phyloP scores from a whole-genome alignment of 805 yeast genomes.

The Komagataella pastoris region DNA sequence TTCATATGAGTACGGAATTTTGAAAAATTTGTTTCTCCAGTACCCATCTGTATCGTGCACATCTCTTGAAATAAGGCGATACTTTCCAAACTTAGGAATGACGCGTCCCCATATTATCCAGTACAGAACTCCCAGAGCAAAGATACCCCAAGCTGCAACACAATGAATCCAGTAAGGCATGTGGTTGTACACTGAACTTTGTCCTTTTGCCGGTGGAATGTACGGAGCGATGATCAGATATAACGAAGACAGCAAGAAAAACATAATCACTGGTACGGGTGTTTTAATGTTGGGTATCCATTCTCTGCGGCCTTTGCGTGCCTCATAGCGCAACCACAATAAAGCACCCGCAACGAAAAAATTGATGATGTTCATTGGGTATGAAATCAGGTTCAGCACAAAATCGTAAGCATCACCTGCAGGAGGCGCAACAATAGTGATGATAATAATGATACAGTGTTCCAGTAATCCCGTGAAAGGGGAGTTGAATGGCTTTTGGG shows the following conservation, averaged over 20 bases:
- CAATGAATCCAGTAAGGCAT: slow-evolving; percentile 58
- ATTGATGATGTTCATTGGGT: slow-evolving; percentile 71
- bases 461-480: slow-evolving; percentile 64
- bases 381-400: slow-evolving; percentile 65
- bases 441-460: slow-evolving; percentile 64
- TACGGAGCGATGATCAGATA: slow-evolving; percentile 70
- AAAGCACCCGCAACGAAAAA: slow-evolving; percentile 53
- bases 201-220: slow-evolving; percentile 56
- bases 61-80: slow-evolving; percentile 36
- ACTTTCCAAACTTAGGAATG: slow-evolving; percentile 41
- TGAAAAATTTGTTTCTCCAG: slow-evolving; percentile 50
- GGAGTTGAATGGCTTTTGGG: slow-evolving; percentile 58
- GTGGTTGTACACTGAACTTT: slow-evolving; percentile 44
- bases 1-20: slow-evolving; percentile 10
- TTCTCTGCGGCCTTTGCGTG: slow-evolving; percentile 29
- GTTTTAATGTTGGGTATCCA: slow-evolving; percentile 72
- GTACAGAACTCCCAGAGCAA: slow-evolving; percentile 49
- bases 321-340: slow-evolving; percentile 36
- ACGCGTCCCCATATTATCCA: slow-evolving; percentile 55
- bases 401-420: slow-evolving; percentile 84
- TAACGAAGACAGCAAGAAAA: slow-evolving; percentile 51
- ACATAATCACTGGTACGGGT: slow-evolving; percentile 43
- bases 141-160: slow-evolving; percentile 72
- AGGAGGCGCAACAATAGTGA: slow-evolving; percentile 69
- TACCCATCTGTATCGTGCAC: slow-evolving; percentile 49